Percentiles rank a stretch among this genome's conserved stretches.
phyloP scores from a whole-genome alignment of 495 filamentous ascomycete species.

The Pyrenopolyporus hunteri region DNA sequence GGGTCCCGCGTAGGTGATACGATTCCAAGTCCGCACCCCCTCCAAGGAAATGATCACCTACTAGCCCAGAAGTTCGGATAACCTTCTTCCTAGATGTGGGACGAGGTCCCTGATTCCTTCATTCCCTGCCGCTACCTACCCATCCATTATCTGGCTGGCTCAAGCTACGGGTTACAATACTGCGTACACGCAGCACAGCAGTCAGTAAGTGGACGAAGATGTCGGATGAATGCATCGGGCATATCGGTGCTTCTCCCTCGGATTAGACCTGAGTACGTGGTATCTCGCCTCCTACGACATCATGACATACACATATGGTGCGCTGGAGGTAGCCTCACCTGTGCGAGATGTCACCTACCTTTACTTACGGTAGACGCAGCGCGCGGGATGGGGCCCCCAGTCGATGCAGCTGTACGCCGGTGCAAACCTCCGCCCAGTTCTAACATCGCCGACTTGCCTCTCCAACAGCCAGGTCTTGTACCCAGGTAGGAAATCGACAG shows the following conservation, averaged over 20 bases:
- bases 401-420: constrained; percentile 30
- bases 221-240: constrained; percentile 28
- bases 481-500: no score
- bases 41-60: constrained; percentile 31
- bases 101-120: constrained; percentile 34
- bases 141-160: constrained; percentile 19
- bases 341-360: constrained; percentile 4
- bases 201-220: constrained; percentile 3
- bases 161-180: not conserved
- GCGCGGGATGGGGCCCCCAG: constrained; percentile 28
- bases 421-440: constrained; percentile 24
- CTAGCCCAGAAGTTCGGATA: constrained; percentile 39
- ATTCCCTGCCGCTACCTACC: constrained; percentile 32
- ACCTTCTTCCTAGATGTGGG: constrained; percentile 32
- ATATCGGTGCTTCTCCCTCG: constrained; percentile 11
- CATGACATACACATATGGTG: not conserved
- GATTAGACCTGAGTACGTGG: not conserved
- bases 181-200: not conserved
- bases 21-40: constrained; percentile 29
- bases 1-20: constrained; percentile 32
- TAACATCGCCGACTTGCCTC: constrained; percentile 34
- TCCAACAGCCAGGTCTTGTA: constrained; percentile 11
- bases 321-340: constrained; percentile 29
- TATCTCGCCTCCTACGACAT: not conserved
- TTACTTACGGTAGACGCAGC: constrained; percentile 6